Evolutionary conservation across 768 basidiomycete species (phyloP).

Genomic region (Leccinellum rugosiceps): DNA sequence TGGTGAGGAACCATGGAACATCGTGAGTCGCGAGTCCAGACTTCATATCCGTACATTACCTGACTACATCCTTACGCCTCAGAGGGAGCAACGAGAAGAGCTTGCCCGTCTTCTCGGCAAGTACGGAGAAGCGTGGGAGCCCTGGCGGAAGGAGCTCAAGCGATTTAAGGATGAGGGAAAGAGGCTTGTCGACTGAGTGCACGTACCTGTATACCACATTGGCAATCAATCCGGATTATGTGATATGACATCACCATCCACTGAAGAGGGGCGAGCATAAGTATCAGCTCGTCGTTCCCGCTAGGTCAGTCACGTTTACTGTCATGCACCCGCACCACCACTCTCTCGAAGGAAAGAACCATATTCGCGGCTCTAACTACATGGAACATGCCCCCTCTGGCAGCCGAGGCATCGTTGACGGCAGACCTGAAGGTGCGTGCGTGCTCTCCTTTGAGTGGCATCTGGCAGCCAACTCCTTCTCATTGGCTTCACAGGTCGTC

Average conservation of each 20-base stretch:
- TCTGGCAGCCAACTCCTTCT: neutral
- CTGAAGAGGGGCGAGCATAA: neutral
- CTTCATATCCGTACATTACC: neutral
- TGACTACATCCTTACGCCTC: neutral
- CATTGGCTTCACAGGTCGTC: conserved; percentile 7
- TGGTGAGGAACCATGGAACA: conserved; percentile 79
- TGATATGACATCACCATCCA: conserved; percentile 15
- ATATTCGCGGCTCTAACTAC: conserved; percentile 14
- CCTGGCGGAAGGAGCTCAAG: conserved; percentile 76
- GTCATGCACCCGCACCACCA: conserved; percentile 15
- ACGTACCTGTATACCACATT: neutral
- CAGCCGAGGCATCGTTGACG: conserved; percentile 22
- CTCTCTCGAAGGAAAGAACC: conserved; percentile 20
- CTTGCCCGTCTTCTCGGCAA: conserved; percentile 71
- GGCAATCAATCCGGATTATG: neutral
- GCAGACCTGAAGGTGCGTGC: conserved; percentile 17
- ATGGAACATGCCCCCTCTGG: conserved; percentile 4
- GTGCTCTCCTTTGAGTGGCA: neutral
- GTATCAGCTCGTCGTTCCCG: neutral
- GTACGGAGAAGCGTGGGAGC: conserved; percentile 84
- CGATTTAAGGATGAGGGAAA: conserved; percentile 74
- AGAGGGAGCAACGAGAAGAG: conserved; percentile 86
- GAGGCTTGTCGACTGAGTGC: conserved; percentile 41
- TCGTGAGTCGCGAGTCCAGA: conserved; percentile 49
- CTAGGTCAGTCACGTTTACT: conserved; percentile 2